Conservation (phyloP, 805 yeast species). For the Brettanomyces sp. region DNA sequence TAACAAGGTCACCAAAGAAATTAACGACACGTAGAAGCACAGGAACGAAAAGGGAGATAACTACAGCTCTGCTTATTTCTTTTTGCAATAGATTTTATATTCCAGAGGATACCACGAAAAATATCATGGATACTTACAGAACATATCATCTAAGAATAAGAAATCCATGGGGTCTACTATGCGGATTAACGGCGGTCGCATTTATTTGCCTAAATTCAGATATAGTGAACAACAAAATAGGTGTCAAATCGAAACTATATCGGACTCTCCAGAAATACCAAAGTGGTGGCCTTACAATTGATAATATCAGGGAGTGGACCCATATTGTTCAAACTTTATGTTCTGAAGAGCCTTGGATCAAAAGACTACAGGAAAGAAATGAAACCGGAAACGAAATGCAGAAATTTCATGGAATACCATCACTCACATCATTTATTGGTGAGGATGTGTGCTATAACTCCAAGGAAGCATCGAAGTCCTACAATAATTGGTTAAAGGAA, state of each 20-base stretch:
- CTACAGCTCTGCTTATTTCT: slow-evolving; percentile 31
- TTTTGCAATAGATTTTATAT: slow-evolving; percentile 59
- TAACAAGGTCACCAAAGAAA: slow-evolving; percentile 2
- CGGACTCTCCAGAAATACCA: slow-evolving; percentile 44
- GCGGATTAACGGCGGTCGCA: slow-evolving; percentile 57
- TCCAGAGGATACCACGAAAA: slow-evolving; percentile 41
- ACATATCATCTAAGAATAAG: slow-evolving; percentile 43
- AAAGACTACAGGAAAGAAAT: slow-evolving; percentile 19
- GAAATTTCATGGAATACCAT: slow-evolving; percentile 14
- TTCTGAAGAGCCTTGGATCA: slow-evolving; percentile 53
- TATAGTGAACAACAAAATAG: slow-evolving; percentile 34
- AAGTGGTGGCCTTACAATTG: slow-evolving; percentile 40
- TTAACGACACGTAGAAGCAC: slow-evolving; percentile 1
- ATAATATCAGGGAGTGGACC: slow-evolving; percentile 45
- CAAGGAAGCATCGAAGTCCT: slow-evolving; percentile 23
- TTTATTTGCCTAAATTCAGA: slow-evolving; percentile 45
- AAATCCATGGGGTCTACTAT: slow-evolving; percentile 60
- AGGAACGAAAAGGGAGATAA: slow-evolving; percentile 9
- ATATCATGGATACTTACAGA: slow-evolving; percentile 41
- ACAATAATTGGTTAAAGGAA: slow-evolving; percentile 22
- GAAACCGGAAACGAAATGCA: slow-evolving; percentile 1
- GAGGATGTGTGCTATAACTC: slow-evolving; percentile 19
- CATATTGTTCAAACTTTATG: slow-evolving; percentile 45
- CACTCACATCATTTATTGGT: slow-evolving; percentile 13
- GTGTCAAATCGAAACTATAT: slow-evolving; percentile 38